Conservation (phyloP, 305 asterid species). For the Coffea humblotiana region DNA sequence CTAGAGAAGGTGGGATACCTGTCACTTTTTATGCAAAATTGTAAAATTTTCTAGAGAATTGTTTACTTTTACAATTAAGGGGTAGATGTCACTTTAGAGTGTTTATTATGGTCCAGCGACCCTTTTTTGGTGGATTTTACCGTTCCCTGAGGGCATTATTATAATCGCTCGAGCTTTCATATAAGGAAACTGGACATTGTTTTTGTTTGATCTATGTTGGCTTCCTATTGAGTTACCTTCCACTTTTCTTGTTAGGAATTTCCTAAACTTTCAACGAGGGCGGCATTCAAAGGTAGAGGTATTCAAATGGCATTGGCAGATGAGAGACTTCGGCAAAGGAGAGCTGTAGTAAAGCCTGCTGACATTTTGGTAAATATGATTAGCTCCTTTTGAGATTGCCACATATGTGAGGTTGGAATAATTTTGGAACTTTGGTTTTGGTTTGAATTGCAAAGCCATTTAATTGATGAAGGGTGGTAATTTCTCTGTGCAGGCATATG, state of each 20-base stretch:
- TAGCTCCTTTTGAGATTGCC: constrained; percentile 11
- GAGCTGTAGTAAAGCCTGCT: constrained; percentile 56
- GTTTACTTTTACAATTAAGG: too few relatives aligned
- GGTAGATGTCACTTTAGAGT: too few relatives aligned
- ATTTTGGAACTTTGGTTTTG: not conserved
- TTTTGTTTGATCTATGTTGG: too few relatives aligned
- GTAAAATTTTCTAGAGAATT: too few relatives aligned
- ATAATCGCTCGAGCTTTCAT: too few relatives aligned
- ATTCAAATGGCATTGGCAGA: constrained; percentile 63
- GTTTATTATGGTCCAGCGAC: too few relatives aligned
- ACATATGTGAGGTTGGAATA: constrained; percentile 5
- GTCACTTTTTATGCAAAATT: too few relatives aligned
- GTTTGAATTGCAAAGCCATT: not conserved
- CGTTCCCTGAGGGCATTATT: too few relatives aligned
- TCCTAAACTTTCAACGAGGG: constrained; percentile 36
- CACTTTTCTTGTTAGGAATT: constrained; percentile 35
- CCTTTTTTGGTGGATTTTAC: too few relatives aligned
- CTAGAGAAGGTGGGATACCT: too few relatives aligned
- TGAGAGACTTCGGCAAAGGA: constrained; percentile 43
- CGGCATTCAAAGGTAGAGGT: constrained; percentile 25
- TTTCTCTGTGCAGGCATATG: constrained; percentile 78
- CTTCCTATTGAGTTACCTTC: too few relatives aligned
- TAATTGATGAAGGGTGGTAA: constrained; percentile 22
- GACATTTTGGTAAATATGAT: constrained; percentile 67
- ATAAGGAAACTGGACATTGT: too few relatives aligned